Conservation (phyloP, 2,329 filamentous ascomycete genomes). For the Colletotrichum zoysiae region DNA sequence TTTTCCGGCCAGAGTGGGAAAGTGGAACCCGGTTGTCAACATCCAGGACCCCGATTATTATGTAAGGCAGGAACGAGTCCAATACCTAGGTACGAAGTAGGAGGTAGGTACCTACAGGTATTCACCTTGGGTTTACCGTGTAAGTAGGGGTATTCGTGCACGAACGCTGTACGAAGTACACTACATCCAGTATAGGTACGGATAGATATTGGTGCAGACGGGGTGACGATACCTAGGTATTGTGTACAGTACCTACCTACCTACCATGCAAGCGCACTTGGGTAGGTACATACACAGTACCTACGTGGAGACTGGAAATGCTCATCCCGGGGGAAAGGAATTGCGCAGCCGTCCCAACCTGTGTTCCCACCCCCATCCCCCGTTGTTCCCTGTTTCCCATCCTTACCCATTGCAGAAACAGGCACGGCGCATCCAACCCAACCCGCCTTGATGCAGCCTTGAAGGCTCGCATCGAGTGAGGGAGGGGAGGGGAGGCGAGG, state of each 20-base stretch:
- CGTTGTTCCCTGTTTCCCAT: not conserved
- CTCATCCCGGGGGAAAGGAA: not conserved
- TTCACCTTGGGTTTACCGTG: too few species aligned
- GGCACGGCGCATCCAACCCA: constrained; percentile 4
- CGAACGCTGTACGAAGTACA: too few species aligned
- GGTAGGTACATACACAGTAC: too few species aligned
- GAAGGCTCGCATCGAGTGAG: constrained; percentile 25
- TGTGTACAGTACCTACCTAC: too few species aligned
- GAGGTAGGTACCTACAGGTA: too few species aligned
- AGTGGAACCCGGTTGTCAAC: not conserved
- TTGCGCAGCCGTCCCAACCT: not conserved
- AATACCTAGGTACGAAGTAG: too few species aligned
- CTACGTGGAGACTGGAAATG: too few species aligned
- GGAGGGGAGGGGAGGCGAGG: not conserved
- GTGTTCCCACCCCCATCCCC: constrained; percentile 2
- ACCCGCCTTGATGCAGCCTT: constrained; percentile 36
- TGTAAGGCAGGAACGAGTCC: not conserved
- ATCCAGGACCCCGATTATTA: constrained; percentile 37
- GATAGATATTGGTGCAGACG: too few species aligned
- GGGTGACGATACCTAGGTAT: too few species aligned
- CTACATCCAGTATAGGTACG: too few species aligned
- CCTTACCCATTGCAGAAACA: constrained; percentile 7
- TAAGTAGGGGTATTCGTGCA: too few species aligned
- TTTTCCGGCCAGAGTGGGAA: constrained; percentile 40
- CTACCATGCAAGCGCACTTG: not conserved